phyloP scores from a whole-genome alignment of 345 rosid genomes.

The Eucalyptus pumila region DNA sequence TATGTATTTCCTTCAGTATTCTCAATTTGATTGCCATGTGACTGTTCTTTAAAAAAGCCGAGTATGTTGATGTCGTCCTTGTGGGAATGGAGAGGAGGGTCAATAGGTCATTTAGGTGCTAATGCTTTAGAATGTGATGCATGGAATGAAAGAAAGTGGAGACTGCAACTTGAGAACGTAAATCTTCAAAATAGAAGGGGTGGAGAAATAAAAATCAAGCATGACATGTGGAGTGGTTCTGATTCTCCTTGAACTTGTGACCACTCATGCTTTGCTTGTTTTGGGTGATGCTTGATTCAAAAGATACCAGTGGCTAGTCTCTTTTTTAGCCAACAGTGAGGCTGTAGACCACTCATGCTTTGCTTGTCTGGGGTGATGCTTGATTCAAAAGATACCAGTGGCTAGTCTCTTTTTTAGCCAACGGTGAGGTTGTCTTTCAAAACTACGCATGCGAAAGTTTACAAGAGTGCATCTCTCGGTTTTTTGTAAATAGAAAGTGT shows the following conservation, averaged over 20 bases:
- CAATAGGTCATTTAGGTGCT: not conserved
- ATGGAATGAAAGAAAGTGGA: not conserved
- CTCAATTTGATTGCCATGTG: not conserved
- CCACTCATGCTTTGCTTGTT: not conserved
- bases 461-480: not conserved
- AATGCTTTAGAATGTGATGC: not conserved
- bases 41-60: not conserved
- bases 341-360: not conserved
- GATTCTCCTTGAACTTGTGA: not conserved
- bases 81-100: not conserved
- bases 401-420: not conserved
- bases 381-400: not conserved
- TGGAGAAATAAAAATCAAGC: not conserved
- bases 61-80: not conserved
- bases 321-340: not conserved
- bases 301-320: not conserved
- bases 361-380: not conserved
- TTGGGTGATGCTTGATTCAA: not conserved
- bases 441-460: not conserved
- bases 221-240: not conserved
- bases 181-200: not conserved
- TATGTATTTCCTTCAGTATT: not conserved
- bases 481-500: not conserved
- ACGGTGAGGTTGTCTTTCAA: not conserved
- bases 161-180: not conserved